Evolutionary conservation across 2,329 filamentous ascomycete genomes (phyloP), one percentile per base, ranked within the genome.

Genomic region (Myriosclerotinia curreyana): DNA sequence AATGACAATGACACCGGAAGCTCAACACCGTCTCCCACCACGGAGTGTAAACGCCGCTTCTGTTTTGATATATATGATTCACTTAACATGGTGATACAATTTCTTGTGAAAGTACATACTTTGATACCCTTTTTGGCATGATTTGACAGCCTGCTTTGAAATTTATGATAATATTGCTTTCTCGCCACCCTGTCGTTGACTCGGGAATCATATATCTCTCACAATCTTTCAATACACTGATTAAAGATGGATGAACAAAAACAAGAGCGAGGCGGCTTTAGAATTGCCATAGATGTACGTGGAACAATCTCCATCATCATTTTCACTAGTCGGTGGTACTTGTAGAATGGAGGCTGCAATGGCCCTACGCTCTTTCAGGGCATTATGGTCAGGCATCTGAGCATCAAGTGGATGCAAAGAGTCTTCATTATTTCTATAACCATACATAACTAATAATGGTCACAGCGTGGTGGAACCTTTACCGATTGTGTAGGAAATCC

Each of bases 401-500:
- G 62, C 67, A 64, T 66, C 51, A 65, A 60, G 34, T 25, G 36
- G 8, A 69, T 52, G 46, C 14, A 42, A 36, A 59, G 22, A 49
- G 44, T n/a, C 14, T 42, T 44, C 11, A 14, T 58, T 20, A 9
- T 22, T 12, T 14, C 22, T 11, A 8, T 4, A 31, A 44, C 31
- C 25, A 25, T 22, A 50, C 44, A 25, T 49, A 50, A 22, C 61
- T 63, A 40, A 60, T 17, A 17, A 53, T 42, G 42, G n/a, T 28
- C 22, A 60, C 69, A 86, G 81, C 87, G 92, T 66, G 92, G 92
- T 69, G 92, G 92, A 65, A 96, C 92, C 36, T 96, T 96, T 75
- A 96, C 92, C 48, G 92, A 96, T 77, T 96, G 92, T 74, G 90
- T 96, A 25, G 92, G 91, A 69, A 94, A 93, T 71, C 84, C 89